Evolutionary conservation across 305 asterid genomes (phyloP).

Genomic region (Solanum hybrid): DNA sequence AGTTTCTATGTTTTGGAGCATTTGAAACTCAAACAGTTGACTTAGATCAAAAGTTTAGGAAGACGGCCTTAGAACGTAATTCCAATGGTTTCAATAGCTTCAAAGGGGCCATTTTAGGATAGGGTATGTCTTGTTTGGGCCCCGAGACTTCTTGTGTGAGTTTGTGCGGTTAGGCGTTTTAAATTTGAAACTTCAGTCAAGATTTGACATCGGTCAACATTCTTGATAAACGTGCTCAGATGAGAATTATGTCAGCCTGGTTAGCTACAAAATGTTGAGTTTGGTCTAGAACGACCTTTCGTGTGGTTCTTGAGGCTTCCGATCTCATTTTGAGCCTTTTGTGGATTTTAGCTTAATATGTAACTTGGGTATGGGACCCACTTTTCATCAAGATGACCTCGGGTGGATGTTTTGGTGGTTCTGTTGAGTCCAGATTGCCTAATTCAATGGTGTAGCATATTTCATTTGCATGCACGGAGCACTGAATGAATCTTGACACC

Average conservation of each 20-base stretch:
- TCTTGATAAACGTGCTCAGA: background rate
- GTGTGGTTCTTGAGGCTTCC: background rate
- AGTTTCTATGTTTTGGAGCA: background rate
- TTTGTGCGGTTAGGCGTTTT: background rate
- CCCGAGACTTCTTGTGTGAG: background rate
- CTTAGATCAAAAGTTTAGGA: background rate
- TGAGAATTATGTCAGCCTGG: background rate
- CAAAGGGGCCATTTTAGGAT: no score
- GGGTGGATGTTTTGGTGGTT: background rate
- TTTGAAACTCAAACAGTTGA: background rate
- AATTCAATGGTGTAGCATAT: background rate
- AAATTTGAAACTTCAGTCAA: background rate
- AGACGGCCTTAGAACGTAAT: background rate
- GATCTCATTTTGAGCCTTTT: background rate
- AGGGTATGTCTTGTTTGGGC: background rate
- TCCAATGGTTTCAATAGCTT: background rate
- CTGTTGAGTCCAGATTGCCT: background rate
- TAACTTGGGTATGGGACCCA: background rate
- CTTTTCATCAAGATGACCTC: background rate
- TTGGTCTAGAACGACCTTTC: background rate
- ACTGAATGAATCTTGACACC: background rate
- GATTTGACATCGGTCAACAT: background rate
- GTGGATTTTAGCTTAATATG: background rate
- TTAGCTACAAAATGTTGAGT: background rate
- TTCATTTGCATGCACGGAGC: background rate